Conservation (phyloP, 2,329 filamentous ascomycete genomes). For the Emmonsia crescens region DNA sequence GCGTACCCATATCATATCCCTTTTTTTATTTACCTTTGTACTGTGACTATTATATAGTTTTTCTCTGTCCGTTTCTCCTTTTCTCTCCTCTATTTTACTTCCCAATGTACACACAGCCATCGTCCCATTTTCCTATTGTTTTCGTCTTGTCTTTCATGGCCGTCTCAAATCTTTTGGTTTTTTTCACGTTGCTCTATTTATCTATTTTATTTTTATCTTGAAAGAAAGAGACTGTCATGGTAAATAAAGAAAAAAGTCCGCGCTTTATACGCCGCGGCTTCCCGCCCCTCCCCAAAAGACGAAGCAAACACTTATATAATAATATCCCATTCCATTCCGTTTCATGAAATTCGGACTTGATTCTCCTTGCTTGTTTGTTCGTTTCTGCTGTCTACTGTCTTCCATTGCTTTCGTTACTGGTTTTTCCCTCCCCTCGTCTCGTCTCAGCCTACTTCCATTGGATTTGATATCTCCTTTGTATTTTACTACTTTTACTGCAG, state of each 20-base stretch:
- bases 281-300: neutral
- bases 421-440: conserved; percentile 1
- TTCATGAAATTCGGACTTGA: neutral
- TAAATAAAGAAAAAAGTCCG: neutral
- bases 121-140: conserved; percentile 9
- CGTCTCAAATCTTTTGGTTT: neutral
- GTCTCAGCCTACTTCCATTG: neutral
- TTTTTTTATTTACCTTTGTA: neutral
- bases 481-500: neutral
- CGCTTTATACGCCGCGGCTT: neutral
- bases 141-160: neutral
- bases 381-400: neutral
- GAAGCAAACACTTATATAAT: neutral
- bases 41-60: conserved; percentile 7
- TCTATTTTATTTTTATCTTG: neutral
- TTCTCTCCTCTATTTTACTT: conserved; percentile 14
- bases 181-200: neutral
- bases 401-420: neutral
- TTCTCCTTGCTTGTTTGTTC: neutral
- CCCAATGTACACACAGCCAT: conserved; percentile 15
- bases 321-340: neutral
- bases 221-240: neutral
- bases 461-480: conserved; percentile 14
- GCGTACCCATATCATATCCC: conserved; percentile 6
- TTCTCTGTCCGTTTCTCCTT: conserved; percentile 6